Percentiles rank a stretch among this genome's conserved stretches.
Evolutionary conservation across 768 basidiomycete species (phyloP).

Genomic region (Boletus insuetus): DNA sequence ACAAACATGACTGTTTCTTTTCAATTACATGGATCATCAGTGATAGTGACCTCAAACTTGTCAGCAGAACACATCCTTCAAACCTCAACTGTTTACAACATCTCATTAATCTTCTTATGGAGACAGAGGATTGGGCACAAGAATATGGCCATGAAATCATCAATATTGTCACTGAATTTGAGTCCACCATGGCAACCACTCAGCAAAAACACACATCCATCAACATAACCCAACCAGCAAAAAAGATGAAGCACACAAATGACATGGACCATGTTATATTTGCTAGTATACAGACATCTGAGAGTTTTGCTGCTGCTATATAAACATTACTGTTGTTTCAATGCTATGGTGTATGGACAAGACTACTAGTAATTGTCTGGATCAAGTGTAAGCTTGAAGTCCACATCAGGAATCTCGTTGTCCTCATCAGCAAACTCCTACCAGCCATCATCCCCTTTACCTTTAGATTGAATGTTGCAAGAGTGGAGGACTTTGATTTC

Average conservation of each 20-base stretch:
- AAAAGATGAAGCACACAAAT: neutral
- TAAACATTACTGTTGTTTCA: too few species aligned
- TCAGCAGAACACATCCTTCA: neutral
- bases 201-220: neutral
- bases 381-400: too few species aligned
- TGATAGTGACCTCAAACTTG: neutral
- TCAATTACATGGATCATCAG: neutral
- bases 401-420: too few species aligned
- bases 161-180: neutral
- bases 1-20: neutral
- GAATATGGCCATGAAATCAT: neutral
- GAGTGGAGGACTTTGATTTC: too few species aligned
- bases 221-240: neutral
- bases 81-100: neutral
- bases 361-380: neutral
- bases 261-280: neutral
- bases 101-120: too few species aligned
- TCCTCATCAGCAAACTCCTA: too few species aligned
- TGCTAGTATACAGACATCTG: neutral
- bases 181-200: neutral
- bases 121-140: too few species aligned
- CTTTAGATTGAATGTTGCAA: too few species aligned
- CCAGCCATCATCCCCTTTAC: too few species aligned
- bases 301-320: neutral
- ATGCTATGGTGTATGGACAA: too few species aligned